These are phyloP conservation scores for Entophlyctis luteolus DNA, from an alignment of 192 early-diverging fungal species.

Conservation along the genomic window DNA sequence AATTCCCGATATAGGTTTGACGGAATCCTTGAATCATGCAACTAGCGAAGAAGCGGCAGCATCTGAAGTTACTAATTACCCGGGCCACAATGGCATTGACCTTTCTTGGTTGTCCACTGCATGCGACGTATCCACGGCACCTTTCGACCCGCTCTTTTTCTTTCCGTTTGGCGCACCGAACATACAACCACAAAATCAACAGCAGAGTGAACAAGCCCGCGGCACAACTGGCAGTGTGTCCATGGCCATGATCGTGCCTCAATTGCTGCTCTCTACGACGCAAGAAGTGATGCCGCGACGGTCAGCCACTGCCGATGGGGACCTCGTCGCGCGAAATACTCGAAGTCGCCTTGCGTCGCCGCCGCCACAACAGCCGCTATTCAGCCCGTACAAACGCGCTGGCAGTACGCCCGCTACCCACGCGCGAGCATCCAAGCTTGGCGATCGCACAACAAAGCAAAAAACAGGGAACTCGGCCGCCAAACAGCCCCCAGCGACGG, in stretches of 20 bases:
- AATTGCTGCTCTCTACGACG: too few relatives aligned
- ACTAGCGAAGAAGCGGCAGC: too few relatives aligned
- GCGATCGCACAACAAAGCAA: neutral
- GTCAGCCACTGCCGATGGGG: neutral
- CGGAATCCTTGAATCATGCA: too few relatives aligned
- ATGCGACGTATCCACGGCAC: too few relatives aligned
- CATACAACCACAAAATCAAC: neutral
- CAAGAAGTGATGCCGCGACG: neutral
- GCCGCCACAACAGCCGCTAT: too few relatives aligned
- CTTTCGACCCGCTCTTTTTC: too few relatives aligned
- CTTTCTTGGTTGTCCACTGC: too few relatives aligned
- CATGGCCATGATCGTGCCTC: conserved; percentile 13
- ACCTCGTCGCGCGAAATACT: too few relatives aligned
- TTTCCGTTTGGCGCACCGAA: neutral
- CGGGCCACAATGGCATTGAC: too few relatives aligned
- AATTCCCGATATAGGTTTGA: too few relatives aligned
- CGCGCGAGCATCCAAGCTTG: neutral
- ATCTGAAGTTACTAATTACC: too few relatives aligned
- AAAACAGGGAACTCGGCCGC: neutral
- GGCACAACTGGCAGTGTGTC: conserved; percentile 8
- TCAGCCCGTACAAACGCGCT: conserved; percentile 15
- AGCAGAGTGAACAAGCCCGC: neutral
- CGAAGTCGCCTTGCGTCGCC: too few relatives aligned
- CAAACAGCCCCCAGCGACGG: neutral
- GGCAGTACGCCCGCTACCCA: neutral